Evolutionary conservation across 768 basidiomycete genomes (phyloP).

Genomic region (Nidularia sp.): DNA sequence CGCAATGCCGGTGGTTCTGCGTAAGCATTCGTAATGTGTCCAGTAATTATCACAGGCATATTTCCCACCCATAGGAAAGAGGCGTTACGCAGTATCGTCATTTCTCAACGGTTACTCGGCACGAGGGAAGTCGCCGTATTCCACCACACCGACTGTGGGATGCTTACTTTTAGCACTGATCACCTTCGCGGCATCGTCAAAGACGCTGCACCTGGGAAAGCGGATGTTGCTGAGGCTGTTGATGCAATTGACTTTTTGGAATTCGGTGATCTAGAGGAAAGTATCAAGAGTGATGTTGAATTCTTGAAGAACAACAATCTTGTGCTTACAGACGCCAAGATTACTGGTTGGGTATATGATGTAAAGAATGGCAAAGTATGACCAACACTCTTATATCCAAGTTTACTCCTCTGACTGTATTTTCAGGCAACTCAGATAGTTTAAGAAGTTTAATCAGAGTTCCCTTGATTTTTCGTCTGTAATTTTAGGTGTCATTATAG

Average conservation of each 20-base stretch:
- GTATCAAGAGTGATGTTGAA: slow-evolving; percentile 54
- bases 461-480: too few species aligned
- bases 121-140: slow-evolving; percentile 66
- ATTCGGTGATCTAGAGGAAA: slow-evolving; percentile 45
- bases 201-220: slow-evolving; percentile 31
- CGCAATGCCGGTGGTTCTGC: slow-evolving; percentile 69
- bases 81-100: slow-evolving; percentile 60
- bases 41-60: background rate
- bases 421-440: slow-evolving; percentile 1
- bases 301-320: slow-evolving; percentile 55
- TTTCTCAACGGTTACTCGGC: slow-evolving; percentile 70
- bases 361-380: slow-evolving; percentile 58
- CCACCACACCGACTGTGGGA: slow-evolving; percentile 73
- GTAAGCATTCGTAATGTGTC: slow-evolving; percentile 28
- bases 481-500: too few species aligned
- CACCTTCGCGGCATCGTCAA: slow-evolving; percentile 48
- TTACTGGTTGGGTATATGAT: slow-evolving; percentile 69
- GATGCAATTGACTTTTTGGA: slow-evolving; percentile 53
- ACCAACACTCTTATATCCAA: slow-evolving; percentile 2
- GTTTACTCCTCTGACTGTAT: background rate
- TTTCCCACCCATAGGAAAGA: slow-evolving; percentile 40
- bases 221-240: slow-evolving; percentile 20
- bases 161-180: slow-evolving; percentile 57
- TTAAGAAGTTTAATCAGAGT: background rate
- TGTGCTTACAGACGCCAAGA: slow-evolving; percentile 43